Conservation (phyloP, 2,329 filamentous ascomycete species). For the Sclerotinia subarctica region DNA sequence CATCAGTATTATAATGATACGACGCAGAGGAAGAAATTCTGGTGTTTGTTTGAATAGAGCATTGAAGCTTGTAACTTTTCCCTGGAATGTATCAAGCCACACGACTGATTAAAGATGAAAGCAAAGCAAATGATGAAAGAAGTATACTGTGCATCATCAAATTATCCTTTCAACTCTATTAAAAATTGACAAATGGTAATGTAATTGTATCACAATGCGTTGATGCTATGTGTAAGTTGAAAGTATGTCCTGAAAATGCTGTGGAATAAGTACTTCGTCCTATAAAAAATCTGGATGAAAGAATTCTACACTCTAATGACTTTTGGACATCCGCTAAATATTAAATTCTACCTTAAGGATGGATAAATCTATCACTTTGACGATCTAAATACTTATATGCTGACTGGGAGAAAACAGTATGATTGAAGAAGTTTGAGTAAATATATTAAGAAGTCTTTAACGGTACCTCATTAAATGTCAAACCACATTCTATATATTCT, state of each 20-base stretch:
- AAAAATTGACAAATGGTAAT: background rate
- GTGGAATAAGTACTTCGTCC: too few species aligned
- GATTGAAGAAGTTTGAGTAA: background rate
- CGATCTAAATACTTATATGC: background rate
- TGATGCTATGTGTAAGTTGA: too few species aligned
- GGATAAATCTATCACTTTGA: background rate
- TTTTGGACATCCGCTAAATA: too few species aligned
- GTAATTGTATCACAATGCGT: background rate
- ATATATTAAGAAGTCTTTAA: too few species aligned
- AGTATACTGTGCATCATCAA: background rate
- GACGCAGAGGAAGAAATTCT: background rate
- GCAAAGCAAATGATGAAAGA: background rate
- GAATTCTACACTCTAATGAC: too few species aligned
- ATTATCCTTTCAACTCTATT: background rate
- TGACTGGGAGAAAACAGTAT: background rate
- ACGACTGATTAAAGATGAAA: background rate
- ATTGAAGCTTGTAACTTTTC: background rate
- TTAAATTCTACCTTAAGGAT: background rate
- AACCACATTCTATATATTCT: background rate
- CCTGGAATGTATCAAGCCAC: constrained; percentile 15
- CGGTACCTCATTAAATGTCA: background rate
- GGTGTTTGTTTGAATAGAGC: background rate
- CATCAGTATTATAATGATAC: background rate
- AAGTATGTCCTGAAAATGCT: too few species aligned
- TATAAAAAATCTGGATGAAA: too few species aligned